Evolutionary conservation across 768 basidiomycete genomes (phyloP).

Genomic region (Leucosporidium creatinivorum): DNA sequence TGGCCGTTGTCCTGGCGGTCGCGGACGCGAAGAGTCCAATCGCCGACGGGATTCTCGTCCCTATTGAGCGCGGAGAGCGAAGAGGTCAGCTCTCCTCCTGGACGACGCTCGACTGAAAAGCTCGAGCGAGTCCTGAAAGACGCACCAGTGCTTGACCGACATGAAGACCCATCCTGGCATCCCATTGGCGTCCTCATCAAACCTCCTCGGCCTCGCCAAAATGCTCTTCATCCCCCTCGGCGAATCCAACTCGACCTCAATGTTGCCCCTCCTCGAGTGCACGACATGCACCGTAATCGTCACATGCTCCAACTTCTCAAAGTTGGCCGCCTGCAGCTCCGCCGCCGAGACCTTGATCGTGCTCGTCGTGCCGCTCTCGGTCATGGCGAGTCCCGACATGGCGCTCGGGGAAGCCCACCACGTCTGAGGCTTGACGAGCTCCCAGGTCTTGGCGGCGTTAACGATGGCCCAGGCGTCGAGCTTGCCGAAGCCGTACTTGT

Average conservation of each 20-base stretch:
- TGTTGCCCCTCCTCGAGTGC: constrained; percentile 79
- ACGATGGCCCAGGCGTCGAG: constrained; percentile 78
- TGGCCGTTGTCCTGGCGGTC: constrained; percentile 56
- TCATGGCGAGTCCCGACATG: constrained; percentile 50
- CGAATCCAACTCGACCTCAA: constrained; percentile 80
- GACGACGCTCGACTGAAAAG: not conserved
- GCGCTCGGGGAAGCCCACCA: constrained; percentile 63
- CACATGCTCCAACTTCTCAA: constrained; percentile 84
- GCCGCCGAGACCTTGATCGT: constrained; percentile 64
- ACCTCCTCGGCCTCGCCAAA: constrained; percentile 61
- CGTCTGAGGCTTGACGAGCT: constrained; percentile 84
- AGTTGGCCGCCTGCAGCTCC: constrained; percentile 61
- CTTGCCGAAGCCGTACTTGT: constrained; percentile 93
- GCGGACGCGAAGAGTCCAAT: constrained; percentile 80
- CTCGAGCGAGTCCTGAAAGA: constrained; percentile 12
- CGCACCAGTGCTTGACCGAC: constrained; percentile 94
- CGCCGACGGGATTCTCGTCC: constrained; percentile 85
- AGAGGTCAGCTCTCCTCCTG: not conserved
- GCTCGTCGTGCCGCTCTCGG: constrained; percentile 49
- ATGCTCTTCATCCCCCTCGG: constrained; percentile 80
- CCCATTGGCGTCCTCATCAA: constrained; percentile 61
- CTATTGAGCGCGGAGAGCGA: constrained; percentile 45
- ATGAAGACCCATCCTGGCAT: constrained; percentile 98
- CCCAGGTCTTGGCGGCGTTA: constrained; percentile 70
- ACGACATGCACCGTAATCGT: constrained; percentile 87